phyloP scores from a whole-genome alignment of 768 basidiomycete species.

The Calocera viscosa region DNA sequence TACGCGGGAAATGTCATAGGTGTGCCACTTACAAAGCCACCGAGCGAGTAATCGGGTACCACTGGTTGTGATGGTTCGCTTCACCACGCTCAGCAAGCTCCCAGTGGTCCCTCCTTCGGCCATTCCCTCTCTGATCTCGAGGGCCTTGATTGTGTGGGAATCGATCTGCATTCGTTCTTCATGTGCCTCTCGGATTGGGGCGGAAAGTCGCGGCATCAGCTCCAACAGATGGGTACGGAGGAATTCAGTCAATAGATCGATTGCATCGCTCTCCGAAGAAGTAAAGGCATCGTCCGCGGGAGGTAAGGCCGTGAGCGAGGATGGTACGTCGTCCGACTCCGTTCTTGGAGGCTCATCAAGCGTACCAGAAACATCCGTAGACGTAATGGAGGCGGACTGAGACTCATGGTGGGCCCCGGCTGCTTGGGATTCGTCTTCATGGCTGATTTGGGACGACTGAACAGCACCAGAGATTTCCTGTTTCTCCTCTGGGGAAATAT shows the following conservation, averaged over 20 bases:
- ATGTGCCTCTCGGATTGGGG: conserved; percentile 44
- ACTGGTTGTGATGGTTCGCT: conserved; percentile 62
- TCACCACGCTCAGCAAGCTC: conserved; percentile 60
- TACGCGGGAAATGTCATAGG: background rate
- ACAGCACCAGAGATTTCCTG: background rate
- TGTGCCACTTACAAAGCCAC: conserved; percentile 52
- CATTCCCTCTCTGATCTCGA: conserved; percentile 67
- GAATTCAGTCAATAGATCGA: conserved; percentile 50
- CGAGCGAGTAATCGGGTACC: conserved; percentile 63
- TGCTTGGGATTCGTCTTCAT: conserved; percentile 2
- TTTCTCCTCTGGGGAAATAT: conserved; percentile 22
- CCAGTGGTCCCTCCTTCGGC: conserved; percentile 62
- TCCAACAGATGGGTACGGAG: conserved; percentile 60
- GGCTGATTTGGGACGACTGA: background rate
- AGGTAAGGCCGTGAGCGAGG: background rate
- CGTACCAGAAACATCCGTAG: background rate
- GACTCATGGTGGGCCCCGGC: no score
- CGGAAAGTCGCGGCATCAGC: conserved; percentile 53
- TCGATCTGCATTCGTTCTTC: conserved; percentile 74
- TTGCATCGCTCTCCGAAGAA: conserved; percentile 41
- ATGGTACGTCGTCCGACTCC: conserved; percentile 12
- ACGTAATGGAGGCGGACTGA: no score
- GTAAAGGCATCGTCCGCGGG: conserved; percentile 20
- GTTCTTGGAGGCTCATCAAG: conserved; percentile 7
- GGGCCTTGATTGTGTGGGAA: conserved; percentile 73